Conservation (phyloP, 2,329 filamentous ascomycete species). For the Verticillium tricorpus region DNA sequence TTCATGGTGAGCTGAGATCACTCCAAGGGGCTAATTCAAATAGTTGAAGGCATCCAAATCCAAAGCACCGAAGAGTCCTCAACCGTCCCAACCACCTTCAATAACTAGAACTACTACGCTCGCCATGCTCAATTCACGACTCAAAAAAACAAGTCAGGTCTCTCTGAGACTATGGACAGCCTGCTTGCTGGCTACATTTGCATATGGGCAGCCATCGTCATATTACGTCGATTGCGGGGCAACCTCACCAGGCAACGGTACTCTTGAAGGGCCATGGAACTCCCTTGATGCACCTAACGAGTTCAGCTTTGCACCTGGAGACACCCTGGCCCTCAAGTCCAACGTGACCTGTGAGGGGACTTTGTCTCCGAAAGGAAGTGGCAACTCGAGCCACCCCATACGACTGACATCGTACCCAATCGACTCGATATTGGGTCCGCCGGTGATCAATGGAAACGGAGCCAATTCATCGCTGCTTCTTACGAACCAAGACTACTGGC, state of each 20-base stretch:
- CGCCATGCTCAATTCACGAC: background rate
- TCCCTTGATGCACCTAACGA: constrained; percentile 14
- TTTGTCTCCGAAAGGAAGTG: constrained; percentile 15
- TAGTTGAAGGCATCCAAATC: background rate
- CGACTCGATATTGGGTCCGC: constrained; percentile 3
- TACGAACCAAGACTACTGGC: constrained; percentile 18
- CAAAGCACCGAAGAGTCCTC: background rate
- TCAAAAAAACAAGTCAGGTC: background rate
- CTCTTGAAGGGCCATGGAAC: constrained; percentile 12
- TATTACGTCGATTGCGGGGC: constrained; percentile 17
- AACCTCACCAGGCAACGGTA: constrained; percentile 9
- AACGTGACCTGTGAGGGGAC: constrained; percentile 14
- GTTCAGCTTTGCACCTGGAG: constrained; percentile 12
- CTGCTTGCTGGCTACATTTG: background rate
- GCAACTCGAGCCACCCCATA: constrained; percentile 12
- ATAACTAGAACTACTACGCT: background rate
- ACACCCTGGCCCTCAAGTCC: constrained; percentile 14
- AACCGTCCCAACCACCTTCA: background rate
- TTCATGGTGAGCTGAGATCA: background rate
- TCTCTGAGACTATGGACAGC: background rate
- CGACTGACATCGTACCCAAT: constrained; percentile 13
- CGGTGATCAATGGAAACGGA: constrained; percentile 17
- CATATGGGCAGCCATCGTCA: background rate
- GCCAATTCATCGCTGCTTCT: constrained; percentile 13
- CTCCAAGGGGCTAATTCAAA: background rate